Evolutionary conservation across 2,329 filamentous ascomycete genomes (phyloP), one percentile per base, ranked within the genome.

Genomic region (Xylaria polymorpha): DNA sequence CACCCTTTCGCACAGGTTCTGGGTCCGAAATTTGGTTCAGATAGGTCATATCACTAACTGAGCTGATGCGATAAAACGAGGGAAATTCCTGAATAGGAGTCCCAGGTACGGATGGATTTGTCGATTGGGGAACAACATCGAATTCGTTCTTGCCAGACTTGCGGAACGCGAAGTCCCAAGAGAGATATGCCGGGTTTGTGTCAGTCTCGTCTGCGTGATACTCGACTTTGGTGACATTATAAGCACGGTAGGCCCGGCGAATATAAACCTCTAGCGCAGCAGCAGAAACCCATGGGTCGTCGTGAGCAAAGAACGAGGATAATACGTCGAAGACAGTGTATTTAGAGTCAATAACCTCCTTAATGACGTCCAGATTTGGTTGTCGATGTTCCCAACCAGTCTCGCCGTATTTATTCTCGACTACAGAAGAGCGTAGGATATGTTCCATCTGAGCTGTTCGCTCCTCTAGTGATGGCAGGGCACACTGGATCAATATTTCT

Each of bases 281-380:
- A 70, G 98, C 85, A 8, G 93, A 93, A 37, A 99, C 95, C 93
- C 94, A 98, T 14, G 94, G 91, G 78, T 99, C 96, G 50, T 93
- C 89, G 82, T 99, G 94, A 41, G 91, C 92, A 79, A 99, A 99
- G 89, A 99, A 99, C 67, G 94, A 90, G 8, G 95, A 92, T 73
- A 99, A 83, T 20, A 99, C 96, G 79, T 99, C 96, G 75, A 98
- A 97, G 72, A 99, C 96, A 50, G 95, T 98, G 85, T 97, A 98
- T 84, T 97, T 97, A 64, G 96, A 98, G 82, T 99, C 96, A 61
- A 99, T 94, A 39, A 99, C 94, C 81, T 99, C 96, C 86, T 97
- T 97, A 83, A 99, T 91, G 72, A 97, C 86, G 25, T 97, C 92
- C 63, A 97, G 85, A 82, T 92, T 93, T 57, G 96, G 96, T 82